Evolutionary conservation across 441 rosid genomes (phyloP), one percentile per base, ranked within the genome.

Genomic region (Macaranga tanarius): DNA sequence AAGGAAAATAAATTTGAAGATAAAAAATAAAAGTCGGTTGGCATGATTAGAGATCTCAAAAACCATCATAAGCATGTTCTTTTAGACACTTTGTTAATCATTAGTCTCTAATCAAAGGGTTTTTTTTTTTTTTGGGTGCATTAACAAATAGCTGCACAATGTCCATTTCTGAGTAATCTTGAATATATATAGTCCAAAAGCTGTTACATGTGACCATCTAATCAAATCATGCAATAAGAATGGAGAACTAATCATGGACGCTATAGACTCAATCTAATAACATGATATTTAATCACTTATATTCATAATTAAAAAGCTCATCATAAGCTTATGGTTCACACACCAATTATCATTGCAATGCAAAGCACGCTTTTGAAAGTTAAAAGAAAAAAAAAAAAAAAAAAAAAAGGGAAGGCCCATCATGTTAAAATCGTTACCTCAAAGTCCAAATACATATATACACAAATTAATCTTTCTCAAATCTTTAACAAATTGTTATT

Each of bases 21-120:
- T 2, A 2, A 28, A 48, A 60, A 57, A 11, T 9, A 45, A 52
- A 52, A 22, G 42, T 16, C 4, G 54, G 61, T 17, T 26, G 72
- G 62, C 65, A 80, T 80, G 79, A 80, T 78, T 76, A 64, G 71
- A 67, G 70, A 31, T 70, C 55, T 78, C 75, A 66, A 74, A 73
- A 52, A 73, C 73, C 67, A 82, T 80, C 55, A 82, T 73, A 76
- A 82, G 86, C 90, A 87, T 82, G 90, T 85, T 87, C 84, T 78
- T 71, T 71, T 67, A 47, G 89, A 81, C 79, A 77, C 85, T 73
- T 66, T 63, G 69, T 70, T 80, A 74, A 75, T 79, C 65, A 79
- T 84, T 77, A 77, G 73, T 82, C 69, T 72, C 67, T 76, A 77
- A 81, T 77, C 83, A 79, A 76, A 5, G 44, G 22, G 23, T 34